Base-by-base conservation (phyloP, 2,329 filamentous ascomycete genomes). In the Fusarium abutilonis region DNA sequence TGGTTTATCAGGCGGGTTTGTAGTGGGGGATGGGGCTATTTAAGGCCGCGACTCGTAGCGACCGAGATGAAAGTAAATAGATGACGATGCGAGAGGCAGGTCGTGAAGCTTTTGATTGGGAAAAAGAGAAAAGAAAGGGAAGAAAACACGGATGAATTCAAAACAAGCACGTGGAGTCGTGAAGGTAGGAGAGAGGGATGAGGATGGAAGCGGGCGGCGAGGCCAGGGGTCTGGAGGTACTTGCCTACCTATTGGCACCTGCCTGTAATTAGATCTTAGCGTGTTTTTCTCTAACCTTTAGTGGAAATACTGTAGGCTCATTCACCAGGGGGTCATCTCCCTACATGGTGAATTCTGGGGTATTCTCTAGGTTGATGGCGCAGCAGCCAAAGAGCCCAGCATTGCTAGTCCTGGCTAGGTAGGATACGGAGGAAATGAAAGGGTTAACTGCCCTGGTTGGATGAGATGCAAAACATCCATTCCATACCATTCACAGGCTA, bases 101-200 rank as follows among this genome's bases (percentile, higher is more conserved):
- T 41, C 38, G 28, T 38, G 43, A 48, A 59, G 48, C 46, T 15
- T 40, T 44, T 42, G 42, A 38, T 44, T 36, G 38, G 53, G 44
- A 19, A 39, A 41, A 43, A 46, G 44, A 39, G 49, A 65, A 52
- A 51, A 54, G 29, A 50, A 63, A 63, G 66, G 49, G 56, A 58
- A 57, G 61, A 67, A 69, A 64, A 64, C 52, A 59, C 50, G 48
- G 57, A 54, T 54, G 23, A 9, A 29, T 29, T 56, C 52, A 69
- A 70, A 71, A 71, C 68, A 67, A 70, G 67, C 65, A 71, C 65
- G 67, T 68, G 65, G 67, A 70, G 64, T 63, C 31, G 48, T 63
- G 67, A 69, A 53, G 48, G 29, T 19, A 43, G 63, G 48, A 59
- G 54, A 47, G 28, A 29, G 39, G 26, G 36, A 34, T 31, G 39